Conservation (phyloP, 2,329 filamentous ascomycete species). For the Neofusicoccum cordaticola region DNA sequence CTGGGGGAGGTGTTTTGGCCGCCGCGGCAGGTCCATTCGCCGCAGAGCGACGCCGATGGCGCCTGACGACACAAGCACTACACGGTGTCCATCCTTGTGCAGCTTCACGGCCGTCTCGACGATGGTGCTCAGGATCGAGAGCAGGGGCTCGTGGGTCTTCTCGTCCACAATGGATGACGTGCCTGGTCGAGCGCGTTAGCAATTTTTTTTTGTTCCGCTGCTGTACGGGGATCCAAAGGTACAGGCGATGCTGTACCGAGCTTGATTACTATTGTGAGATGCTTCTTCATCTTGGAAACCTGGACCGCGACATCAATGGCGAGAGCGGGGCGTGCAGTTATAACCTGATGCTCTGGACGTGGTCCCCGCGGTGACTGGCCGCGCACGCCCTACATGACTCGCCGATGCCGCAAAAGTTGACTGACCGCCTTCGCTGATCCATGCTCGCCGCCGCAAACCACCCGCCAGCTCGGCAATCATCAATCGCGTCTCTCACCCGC, state of each 20-base stretch:
- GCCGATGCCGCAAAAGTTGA: constrained; percentile 10
- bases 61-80: constrained; percentile 94
- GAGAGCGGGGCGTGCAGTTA: not conserved
- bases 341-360: not conserved
- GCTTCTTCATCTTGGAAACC: constrained; percentile 62
- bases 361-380: not conserved
- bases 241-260: constrained; percentile 59
- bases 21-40: constrained; percentile 81
- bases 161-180: constrained; percentile 99
- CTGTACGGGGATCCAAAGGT: constrained; percentile 20
- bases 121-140: constrained; percentile 86
- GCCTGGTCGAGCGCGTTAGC: constrained; percentile 54
- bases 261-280: constrained; percentile 80
- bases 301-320: constrained; percentile 5
- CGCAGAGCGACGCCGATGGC: constrained; percentile 92
- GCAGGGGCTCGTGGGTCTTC: constrained; percentile 84
- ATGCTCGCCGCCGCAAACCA: not conserved
- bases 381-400: constrained; percentile 12
- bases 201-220: constrained; percentile 24
- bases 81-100: constrained; percentile 84
- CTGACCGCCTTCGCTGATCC: constrained; percentile 13
- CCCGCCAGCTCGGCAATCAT: not conserved
- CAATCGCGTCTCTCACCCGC: not conserved
- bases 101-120: constrained; percentile 90
- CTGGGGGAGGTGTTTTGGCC: constrained; percentile 86